Evolutionary conservation across 805 yeast genomes (phyloP), one percentile per base, ranked within the genome.

Genomic region (Metschnikowia santaceciliae): DNA sequence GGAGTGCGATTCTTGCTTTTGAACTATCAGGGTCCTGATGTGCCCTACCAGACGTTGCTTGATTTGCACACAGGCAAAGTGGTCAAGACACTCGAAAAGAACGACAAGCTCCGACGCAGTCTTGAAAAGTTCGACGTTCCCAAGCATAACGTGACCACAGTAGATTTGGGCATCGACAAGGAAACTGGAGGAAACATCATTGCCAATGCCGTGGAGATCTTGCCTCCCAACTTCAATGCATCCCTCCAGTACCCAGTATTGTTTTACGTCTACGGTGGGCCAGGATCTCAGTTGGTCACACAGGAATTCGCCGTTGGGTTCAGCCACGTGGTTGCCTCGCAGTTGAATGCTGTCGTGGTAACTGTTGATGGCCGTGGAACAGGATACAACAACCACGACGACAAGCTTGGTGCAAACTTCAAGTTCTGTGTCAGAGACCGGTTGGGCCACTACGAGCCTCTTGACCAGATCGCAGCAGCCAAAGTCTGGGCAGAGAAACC

Each of bases 361-460:
- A 88, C 96, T 1, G 96, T 94, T 3, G 99, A 94, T 68, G 98
- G 98, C 0, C 80, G 99, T 59, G 99, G 99, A 32, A 94, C 99
- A 1, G 98, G 97, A 0, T 88, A 76, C 67, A 88, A 83, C 69
- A 96, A 96, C 13, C 55, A 58, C 40, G 68, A 69, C 45, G 48
- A 48, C 1, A 79, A 84, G 47, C 65, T 79, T 46, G 76, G 77
- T 1, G 59, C 77, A 3, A 49, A 63, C 10, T 94, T 84, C 72
- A 81, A 96, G 64, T 79, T 86, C 26, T 66, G 81, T 34, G 98
- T 94, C 2, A 80, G 96, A 47, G 95, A 88, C 64, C 79, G 81
- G 32, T 75, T 94, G 48, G 97, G 98, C 1, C 73, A 83, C 56
- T 82, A 77, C 63, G 99, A 94, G 67, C 86, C 94, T 1, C 70